Base-by-base conservation (phyloP, 2,329 filamentous ascomycete species). In the Botrytis galanthina region DNA sequence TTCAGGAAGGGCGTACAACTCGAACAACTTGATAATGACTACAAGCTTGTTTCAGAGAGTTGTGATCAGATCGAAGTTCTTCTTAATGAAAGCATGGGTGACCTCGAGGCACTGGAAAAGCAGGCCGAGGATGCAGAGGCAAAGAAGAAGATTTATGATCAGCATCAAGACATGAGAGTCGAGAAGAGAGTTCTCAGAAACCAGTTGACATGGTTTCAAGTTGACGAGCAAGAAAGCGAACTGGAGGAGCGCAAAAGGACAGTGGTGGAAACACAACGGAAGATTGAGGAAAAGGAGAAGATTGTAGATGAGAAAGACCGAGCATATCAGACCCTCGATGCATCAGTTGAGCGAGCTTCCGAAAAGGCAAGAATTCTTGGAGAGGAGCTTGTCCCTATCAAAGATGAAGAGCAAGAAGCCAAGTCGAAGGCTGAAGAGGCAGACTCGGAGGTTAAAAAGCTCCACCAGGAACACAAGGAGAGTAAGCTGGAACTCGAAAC, bases 1-100 rank as follows among this genome's bases (percentile, higher is more conserved):
- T 99, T 99, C 80, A 88, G 97, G 74, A 94, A 95, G 78, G 96
- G 96, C 39, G 97, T 97, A 0, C 95, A 98, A 79, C 88, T 99
- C 0, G 94, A 98, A 81, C 92, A 95, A 78, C 87, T 99, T 16
- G 94, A 97, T 80, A 91, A 93, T 75, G 96, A 99, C 80, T 99
- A 99, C 82, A 89, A 91, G 74, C 85, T 97, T 73, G 90, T 98
- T 22, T 90, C 92, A 75, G 92, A 97, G 76, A 91, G 89, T 5
- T 86, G 96, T 32, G 92, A 97, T 76, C 88, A 88, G 48, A 93
- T 91, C 74, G 87, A 91, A 72, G 85, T 85, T 46, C 92, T 92
- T 77, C 83, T 93, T 1, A 83, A 85, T 16, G 86, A 86, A 42
- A 88, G 89, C 54, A 82, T 88, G 61, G 88, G 89, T n/a, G 89